Base-by-base conservation (phyloP, 495 filamentous ascomycete species). In the Xylaria nigripes region DNA sequence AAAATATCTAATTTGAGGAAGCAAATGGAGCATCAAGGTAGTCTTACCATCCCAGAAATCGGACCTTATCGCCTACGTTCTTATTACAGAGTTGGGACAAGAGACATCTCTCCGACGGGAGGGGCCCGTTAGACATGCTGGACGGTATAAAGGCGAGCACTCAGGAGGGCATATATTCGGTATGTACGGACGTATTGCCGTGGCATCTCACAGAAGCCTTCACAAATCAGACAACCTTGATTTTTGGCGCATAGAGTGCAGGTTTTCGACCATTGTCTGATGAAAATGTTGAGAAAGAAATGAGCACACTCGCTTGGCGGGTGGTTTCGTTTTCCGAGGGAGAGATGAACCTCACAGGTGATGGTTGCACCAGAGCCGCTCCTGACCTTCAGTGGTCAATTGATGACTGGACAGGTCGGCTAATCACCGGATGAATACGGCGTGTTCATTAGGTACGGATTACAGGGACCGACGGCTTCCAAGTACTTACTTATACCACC, bases 31-130 rank as follows among this genome's bases (percentile, higher is more conserved):
- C 13, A 47, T 12, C 41, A 22, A 19, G n/a, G 60, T 57, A 41
- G 23, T 68, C 82, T 73, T 76, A 93, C 90, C 92, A 96, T 69
- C 90, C 91, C 22, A 96, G 75, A 70, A 96, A 95, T 49, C 92
- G 83, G 55, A 96, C 81, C 70, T 96, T 96, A 13, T 81, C 73
- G 32, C 86, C 84, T 15, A 74, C 60, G 21, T 76, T 69, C 32
- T 75, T 72, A 24, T 61, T 67, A 15, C 72, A 70, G 6, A 96
- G 72, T 29, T 80, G 72, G 16, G 80, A 81, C 41, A 96, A 77
- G 52, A 90, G 81, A 51, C 80, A 81, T 34, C 87, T 77, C 38
- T 69, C 75, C 9, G 85, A 86, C 18, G 89, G 81, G 30, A 78
- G 70, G 19, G 86, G 86, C 3, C 77, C 74, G 54, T 72, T 77